A percentile compares a stretch with the other conserved stretches of the same genome.
These are phyloP conservation scores for Calonectria pseudoreteaudii DNA, from an alignment of 2,329 filamentous ascomycete genomes.

Conservation along the genomic window DNA sequence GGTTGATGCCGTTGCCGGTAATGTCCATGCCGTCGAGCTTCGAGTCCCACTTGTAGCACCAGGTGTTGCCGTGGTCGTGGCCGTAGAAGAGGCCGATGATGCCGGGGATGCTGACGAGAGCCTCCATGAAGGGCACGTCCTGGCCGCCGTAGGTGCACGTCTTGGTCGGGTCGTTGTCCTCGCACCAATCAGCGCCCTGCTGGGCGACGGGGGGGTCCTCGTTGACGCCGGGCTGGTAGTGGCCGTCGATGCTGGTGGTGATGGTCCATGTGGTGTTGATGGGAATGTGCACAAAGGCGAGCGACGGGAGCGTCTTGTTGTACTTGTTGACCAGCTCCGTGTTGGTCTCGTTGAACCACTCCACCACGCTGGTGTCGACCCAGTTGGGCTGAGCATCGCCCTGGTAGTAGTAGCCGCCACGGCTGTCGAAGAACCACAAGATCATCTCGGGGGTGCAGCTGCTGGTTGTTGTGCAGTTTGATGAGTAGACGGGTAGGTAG, in stretches of 20 bases:
- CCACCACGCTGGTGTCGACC: constrained; percentile 58
- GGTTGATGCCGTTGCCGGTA: constrained; percentile 57
- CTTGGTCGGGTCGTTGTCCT: constrained; percentile 51
- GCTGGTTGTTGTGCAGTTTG: constrained; percentile 44
- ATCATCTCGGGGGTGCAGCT: constrained; percentile 58
- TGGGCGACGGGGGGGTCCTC: constrained; percentile 55
- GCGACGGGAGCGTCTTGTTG: constrained; percentile 54
- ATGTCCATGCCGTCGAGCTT: constrained; percentile 49
- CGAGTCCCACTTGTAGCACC: constrained; percentile 65
- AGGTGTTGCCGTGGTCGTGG: constrained; percentile 74
- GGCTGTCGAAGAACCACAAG: constrained; percentile 80
- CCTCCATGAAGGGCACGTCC: constrained; percentile 73
- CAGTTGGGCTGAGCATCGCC: constrained; percentile 51
- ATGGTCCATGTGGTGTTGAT: constrained; percentile 52
- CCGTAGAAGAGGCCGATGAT: constrained; percentile 71
- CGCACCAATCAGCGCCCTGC: constrained; percentile 59
- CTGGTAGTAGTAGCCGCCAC: constrained; percentile 67
- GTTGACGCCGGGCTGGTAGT: constrained; percentile 58
- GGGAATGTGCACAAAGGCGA: constrained; percentile 64
- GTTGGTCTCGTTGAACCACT: constrained; percentile 56
- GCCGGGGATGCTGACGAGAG: constrained; percentile 65
- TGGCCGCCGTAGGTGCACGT: constrained; percentile 60
- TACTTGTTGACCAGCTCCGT: constrained; percentile 38
- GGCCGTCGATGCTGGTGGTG: constrained; percentile 54
- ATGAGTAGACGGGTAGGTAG: constrained; percentile 57